phyloP scores from a whole-genome alignment of 768 basidiomycete species.

The Tricholoma saponaceum region DNA sequence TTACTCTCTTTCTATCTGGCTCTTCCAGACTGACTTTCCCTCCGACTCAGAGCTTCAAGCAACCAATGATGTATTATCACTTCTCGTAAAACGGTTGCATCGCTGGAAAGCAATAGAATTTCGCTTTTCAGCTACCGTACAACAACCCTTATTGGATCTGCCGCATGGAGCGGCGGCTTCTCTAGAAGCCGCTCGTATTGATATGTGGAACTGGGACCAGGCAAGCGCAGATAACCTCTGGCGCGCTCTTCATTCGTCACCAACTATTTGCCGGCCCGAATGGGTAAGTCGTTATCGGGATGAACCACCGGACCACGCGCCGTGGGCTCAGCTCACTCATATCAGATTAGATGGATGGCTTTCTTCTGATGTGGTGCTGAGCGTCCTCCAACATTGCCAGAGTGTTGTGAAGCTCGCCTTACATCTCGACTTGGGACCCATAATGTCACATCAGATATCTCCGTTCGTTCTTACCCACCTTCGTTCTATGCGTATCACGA shows the following conservation, averaged over 20 bases:
- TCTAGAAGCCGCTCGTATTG: not conserved
- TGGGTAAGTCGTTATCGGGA: not conserved
- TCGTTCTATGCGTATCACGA: not conserved
- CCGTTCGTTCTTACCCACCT: not conserved
- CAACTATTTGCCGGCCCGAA: not conserved
- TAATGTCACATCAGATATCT: not conserved
- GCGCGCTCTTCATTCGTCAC: slow-evolving; percentile 2
- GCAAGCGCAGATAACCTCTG: not conserved
- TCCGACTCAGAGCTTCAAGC: not conserved
- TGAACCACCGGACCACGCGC: not conserved
- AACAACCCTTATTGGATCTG: not conserved
- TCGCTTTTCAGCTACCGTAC: not conserved
- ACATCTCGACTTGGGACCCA: not conserved
- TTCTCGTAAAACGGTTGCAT: not conserved
- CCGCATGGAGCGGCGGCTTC: not conserved
- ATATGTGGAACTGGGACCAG: not conserved
- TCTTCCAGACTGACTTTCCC: not conserved
- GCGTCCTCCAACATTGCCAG: not conserved
- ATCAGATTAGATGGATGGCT: not conserved
- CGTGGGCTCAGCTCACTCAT: slow-evolving; percentile 5
- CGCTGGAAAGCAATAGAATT: not conserved
- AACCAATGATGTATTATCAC: not conserved
- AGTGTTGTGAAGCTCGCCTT: not conserved
- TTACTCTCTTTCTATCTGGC: slow-evolving; percentile 4
- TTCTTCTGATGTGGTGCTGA: not conserved